Base-by-base conservation (phyloP, 805 yeast genomes). In the Candida insectorum region DNA sequence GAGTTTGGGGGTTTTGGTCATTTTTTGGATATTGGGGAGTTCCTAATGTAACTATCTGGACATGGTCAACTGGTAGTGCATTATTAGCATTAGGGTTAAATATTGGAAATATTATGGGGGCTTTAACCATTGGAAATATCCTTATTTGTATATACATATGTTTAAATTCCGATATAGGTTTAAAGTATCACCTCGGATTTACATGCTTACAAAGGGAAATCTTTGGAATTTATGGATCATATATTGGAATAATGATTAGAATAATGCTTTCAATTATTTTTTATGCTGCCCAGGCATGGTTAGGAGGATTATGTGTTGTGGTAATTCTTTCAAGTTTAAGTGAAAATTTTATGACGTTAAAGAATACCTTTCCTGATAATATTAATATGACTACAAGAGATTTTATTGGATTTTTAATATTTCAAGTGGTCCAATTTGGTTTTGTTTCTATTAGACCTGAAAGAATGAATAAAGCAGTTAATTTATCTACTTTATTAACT, bases 111-210 rank as follows among this genome's bases (percentile, higher is more conserved):
- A 60, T 72, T 6, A 62, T 75, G 48, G 69, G 71, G 7, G 60
- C 66, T 14, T 57, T 61, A 28, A 58, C 67, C 21, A 41, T 75
- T n/a, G 78, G 73, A 20, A 74, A 73, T 48, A 43, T 66, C 4
- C 40, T 75, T 11, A 69, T 75, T 11, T 54, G 68, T 26, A 12
- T 57, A 4, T 61, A 66, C 36, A 69, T 78, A 11, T 43, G 69
- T 24, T 60, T 71, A 9, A 72, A 71, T 45, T 65, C 74, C 13
- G 62, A 57, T 31, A 75, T 71, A 0, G 80, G 80, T 27, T 48
- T 54, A 12, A 65, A 70, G 29, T 73, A 67, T 58, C 77, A 72
- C 48, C 58, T 74, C 26, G 77, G 78, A 1, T 74, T 60, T 41
- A 65, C 78, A 3, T 59, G 73, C 8, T 58, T 58, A 32, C 55